phyloP scores from a whole-genome alignment of 2,329 filamentous ascomycete genomes.

The Exophiala calicioides region DNA sequence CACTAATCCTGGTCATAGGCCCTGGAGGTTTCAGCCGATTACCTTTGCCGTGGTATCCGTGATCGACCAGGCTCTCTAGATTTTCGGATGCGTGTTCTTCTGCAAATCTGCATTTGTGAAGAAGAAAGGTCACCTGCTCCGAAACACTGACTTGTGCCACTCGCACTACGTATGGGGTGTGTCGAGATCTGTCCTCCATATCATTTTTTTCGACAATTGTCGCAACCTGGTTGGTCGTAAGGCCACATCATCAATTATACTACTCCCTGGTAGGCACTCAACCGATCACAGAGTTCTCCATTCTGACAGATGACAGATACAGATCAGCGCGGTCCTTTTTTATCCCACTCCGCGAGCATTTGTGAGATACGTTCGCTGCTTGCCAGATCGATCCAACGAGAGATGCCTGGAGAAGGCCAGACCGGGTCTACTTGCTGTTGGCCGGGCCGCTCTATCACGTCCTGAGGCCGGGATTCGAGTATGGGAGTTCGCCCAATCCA shows the following conservation, averaged over 20 bases:
- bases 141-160: background rate
- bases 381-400: background rate
- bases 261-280: background rate
- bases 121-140: background rate
- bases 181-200: background rate
- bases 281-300: background rate
- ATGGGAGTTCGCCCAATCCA: too few species aligned
- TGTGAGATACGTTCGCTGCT: background rate
- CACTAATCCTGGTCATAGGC: background rate
- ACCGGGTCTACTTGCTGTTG: too few species aligned
- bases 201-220: background rate
- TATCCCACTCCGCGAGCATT: conserved; percentile 1
- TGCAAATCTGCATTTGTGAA: background rate
- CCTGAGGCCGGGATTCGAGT: too few species aligned
- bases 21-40: background rate
- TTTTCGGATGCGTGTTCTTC: background rate
- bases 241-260: background rate
- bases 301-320: background rate
- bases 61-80: conserved; percentile 1
- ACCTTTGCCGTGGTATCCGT: background rate
- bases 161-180: conserved; percentile 1
- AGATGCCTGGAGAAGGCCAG: background rate
- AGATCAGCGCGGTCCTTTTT: background rate
- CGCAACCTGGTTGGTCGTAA: background rate
- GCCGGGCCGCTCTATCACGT: too few species aligned